Evolutionary conservation across 169 alveolate genomes (phyloP).

Genomic region (Cryptosporidium ryanae): DNA sequence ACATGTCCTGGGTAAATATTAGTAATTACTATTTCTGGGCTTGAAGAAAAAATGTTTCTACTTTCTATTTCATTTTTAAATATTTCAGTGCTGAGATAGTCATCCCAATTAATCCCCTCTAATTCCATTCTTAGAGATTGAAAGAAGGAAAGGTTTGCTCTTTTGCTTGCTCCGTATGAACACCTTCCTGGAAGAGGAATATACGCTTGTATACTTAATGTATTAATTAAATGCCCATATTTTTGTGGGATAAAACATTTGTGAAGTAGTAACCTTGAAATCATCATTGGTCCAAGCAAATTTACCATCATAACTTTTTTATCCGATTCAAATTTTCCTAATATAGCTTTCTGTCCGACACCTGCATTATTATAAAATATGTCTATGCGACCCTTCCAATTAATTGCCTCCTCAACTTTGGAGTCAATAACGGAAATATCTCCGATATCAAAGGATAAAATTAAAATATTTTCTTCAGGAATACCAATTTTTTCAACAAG

Average conservation of each 20-base stretch:
- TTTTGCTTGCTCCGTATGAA: conserved; percentile 66
- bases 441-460: conserved; percentile 43
- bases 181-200: conserved; percentile 70
- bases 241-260: conserved; percentile 70
- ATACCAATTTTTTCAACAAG: conserved; percentile 14
- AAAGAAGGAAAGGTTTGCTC: conserved; percentile 48
- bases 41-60: conserved; percentile 16
- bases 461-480: conserved; percentile 28
- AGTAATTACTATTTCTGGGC: conserved; percentile 49
- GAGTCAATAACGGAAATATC: conserved; percentile 18
- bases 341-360: conserved; percentile 43
- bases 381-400: conserved; percentile 63
- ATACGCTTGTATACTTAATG: conserved; percentile 47
- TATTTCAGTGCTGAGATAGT: conserved; percentile 15
- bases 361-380: conserved; percentile 65
- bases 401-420: conserved; percentile 42
- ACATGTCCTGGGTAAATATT: conserved; percentile 60
- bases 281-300: conserved; percentile 34
- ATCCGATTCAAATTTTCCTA: conserved; percentile 58
- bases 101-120: conserved; percentile 40
- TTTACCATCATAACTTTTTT: conserved; percentile 46
- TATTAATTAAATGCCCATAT: conserved; percentile 66
- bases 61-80: neutral
- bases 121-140: conserved; percentile 52
- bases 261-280: conserved; percentile 17